These are phyloP conservation scores for Iris pallida DNA, from an alignment of 116 monocot species.

Conservation along the genomic window DNA sequence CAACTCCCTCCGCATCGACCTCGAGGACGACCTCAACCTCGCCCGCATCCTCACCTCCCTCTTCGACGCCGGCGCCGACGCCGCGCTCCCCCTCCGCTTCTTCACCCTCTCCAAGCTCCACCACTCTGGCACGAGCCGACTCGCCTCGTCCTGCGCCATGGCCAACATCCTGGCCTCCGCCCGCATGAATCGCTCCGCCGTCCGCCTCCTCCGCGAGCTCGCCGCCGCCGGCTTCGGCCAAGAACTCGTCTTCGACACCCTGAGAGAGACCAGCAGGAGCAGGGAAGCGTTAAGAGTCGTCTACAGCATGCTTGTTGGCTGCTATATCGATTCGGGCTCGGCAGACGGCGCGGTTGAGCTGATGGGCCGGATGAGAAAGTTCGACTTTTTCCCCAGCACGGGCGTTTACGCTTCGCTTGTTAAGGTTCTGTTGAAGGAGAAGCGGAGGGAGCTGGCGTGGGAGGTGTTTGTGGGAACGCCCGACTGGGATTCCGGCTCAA, in stretches of 20 bases:
- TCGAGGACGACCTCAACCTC: not conserved
- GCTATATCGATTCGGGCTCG: slow-evolving; percentile 24
- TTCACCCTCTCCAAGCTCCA: slow-evolving; percentile 20
- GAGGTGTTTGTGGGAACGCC: slow-evolving; percentile 28
- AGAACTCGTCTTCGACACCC: slow-evolving; percentile 12
- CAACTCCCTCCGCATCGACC: not conserved
- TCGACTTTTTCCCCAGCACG: slow-evolving; percentile 21
- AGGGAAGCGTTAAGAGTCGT: slow-evolving; percentile 15
- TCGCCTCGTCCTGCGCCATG: slow-evolving; percentile 24
- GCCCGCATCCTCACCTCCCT: slow-evolving; percentile 17
- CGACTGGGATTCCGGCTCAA: not conserved
- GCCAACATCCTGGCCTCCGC: slow-evolving; percentile 38
- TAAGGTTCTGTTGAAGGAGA: slow-evolving; percentile 16
- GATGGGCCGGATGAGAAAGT: slow-evolving; percentile 15
- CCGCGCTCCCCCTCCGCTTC: slow-evolving; percentile 37
- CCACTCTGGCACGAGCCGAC: not conserved
- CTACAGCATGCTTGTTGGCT: slow-evolving; percentile 46
- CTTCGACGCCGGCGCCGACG: slow-evolving; percentile 31
- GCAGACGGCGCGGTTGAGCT: slow-evolving; percentile 13
- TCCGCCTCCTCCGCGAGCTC: slow-evolving; percentile 15
- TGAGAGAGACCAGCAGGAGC: slow-evolving; percentile 24
- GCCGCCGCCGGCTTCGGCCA: not conserved
- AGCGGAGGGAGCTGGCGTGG: slow-evolving; percentile 15
- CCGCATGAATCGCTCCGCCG: slow-evolving; percentile 44
- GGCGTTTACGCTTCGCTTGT: slow-evolving; percentile 21